Evolutionary conservation across 805 yeast genomes (phyloP).

Genomic region (Candida mattraensis): DNA sequence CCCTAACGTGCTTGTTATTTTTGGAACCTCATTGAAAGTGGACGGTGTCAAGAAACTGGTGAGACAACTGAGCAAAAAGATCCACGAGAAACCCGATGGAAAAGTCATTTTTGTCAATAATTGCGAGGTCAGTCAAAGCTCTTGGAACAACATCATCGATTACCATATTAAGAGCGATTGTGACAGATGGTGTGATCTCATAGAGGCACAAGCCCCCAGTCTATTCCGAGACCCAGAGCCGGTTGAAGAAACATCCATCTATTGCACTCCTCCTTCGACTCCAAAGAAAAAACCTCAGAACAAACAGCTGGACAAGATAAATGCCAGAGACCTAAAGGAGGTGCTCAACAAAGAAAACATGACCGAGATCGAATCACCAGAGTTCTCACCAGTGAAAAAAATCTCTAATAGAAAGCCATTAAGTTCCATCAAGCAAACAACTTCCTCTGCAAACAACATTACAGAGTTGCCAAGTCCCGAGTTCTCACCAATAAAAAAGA

Average conservation of each 20-base stretch:
- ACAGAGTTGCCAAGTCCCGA: slow-evolving; percentile 11
- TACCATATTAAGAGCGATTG: slow-evolving; percentile 79
- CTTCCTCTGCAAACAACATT: too few species aligned
- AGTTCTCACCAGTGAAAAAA: slow-evolving; percentile 11
- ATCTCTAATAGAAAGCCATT: not conserved
- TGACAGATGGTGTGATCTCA: slow-evolving; percentile 69
- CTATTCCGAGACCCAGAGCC: slow-evolving; percentile 45
- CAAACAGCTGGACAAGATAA: too few species aligned
- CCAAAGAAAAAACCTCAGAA: slow-evolving; percentile 18
- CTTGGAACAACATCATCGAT: slow-evolving; percentile 75
- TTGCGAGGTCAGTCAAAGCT: slow-evolving; percentile 55
- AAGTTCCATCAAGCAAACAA: too few species aligned
- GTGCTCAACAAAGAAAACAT: not conserved
- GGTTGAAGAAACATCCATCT: slow-evolving; percentile 18
- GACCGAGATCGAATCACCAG: slow-evolving; percentile 10
- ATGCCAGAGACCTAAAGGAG: not conserved
- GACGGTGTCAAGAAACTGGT: slow-evolving; percentile 86
- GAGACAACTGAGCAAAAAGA: slow-evolving; percentile 59
- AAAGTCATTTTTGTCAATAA: slow-evolving; percentile 74
- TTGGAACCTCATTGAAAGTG: slow-evolving; percentile 92
- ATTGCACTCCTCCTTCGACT: slow-evolving; percentile 25
- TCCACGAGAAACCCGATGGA: slow-evolving; percentile 77
- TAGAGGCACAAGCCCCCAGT: slow-evolving; percentile 56
- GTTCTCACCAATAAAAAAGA: too few species aligned
- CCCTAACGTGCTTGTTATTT: slow-evolving; percentile 81